These are phyloP conservation scores for Ascochyta rabiei DNA, from an alignment of 2,329 filamentous ascomycete species.

Conservation along the genomic window DNA sequence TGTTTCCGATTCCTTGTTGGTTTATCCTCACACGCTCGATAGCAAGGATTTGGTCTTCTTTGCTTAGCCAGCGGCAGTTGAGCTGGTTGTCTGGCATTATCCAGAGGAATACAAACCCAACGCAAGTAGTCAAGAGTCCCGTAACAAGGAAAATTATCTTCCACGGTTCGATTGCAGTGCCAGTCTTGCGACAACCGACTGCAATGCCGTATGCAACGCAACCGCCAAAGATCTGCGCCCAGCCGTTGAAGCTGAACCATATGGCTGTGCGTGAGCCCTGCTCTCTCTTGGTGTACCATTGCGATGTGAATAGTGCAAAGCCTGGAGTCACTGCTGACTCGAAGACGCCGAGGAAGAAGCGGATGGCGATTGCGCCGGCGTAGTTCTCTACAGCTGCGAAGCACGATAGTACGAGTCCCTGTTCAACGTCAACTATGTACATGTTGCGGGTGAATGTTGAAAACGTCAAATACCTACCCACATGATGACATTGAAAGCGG, in stretches of 20 bases:
- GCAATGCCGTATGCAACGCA: slow-evolving; percentile 69
- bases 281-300: slow-evolving; percentile 76
- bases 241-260: slow-evolving; percentile 73
- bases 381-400: slow-evolving; percentile 68
- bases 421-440: slow-evolving; percentile 3
- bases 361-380: slow-evolving; percentile 65
- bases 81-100: slow-evolving; percentile 64
- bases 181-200: slow-evolving; percentile 59
- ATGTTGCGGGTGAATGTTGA: not conserved
- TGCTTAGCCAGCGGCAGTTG: slow-evolving; percentile 66
- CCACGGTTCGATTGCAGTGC: slow-evolving; percentile 66
- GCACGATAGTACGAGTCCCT: slow-evolving; percentile 64
- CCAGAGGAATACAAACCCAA: slow-evolving; percentile 54
- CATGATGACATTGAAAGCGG: slow-evolving; percentile 19
- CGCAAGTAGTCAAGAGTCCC: slow-evolving; percentile 50
- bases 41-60: slow-evolving; percentile 70
- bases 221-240: slow-evolving; percentile 67
- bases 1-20: slow-evolving; percentile 75
- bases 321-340: slow-evolving; percentile 73
- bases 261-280: slow-evolving; percentile 67
- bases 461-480: slow-evolving; percentile 16
- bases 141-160: slow-evolving; percentile 62
- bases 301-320: slow-evolving; percentile 70
- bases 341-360: slow-evolving; percentile 72
- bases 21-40: slow-evolving; percentile 75